These are phyloP conservation scores for Ogataea zsoltii DNA, from an alignment of 805 yeast species.

Conservation along the genomic window DNA sequence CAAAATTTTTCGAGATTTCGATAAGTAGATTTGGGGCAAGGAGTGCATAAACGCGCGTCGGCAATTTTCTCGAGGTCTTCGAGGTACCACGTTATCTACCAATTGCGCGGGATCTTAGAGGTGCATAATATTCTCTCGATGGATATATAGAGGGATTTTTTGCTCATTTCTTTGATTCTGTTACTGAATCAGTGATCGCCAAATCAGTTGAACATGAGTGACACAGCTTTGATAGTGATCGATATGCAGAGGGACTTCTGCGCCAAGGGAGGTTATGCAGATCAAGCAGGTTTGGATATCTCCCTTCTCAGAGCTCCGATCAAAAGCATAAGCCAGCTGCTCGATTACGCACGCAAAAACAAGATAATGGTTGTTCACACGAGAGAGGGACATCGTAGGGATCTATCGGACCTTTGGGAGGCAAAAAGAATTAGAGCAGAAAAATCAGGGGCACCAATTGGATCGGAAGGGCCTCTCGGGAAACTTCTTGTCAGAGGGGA, in stretches of 20 bases:
- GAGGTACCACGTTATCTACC: too few species aligned
- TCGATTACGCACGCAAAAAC: not conserved
- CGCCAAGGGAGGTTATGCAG: not conserved
- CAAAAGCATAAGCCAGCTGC: not conserved
- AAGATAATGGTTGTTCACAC: not conserved
- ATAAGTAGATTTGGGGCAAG: too few species aligned
- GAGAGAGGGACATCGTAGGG: not conserved
- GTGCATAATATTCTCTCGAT: too few species aligned
- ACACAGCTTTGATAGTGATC: not conserved
- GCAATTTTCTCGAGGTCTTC: too few species aligned
- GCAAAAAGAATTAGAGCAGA: not conserved
- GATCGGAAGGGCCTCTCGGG: not conserved
- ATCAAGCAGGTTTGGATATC: not conserved
- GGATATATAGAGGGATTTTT: too few species aligned
- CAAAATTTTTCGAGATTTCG: too few species aligned
- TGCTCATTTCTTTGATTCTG: too few species aligned
- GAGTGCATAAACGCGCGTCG: too few species aligned
- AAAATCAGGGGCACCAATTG: not conserved
- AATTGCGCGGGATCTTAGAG: too few species aligned
- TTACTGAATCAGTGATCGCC: too few species aligned
- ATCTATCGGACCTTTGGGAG: not conserved
- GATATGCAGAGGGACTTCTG: slow-evolving; percentile 1
- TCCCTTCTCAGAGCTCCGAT: not conserved
- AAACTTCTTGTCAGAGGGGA: not conserved
- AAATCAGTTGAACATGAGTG: not conserved